Percentiles rank a stretch among this genome's conserved stretches.
Evolutionary conservation across 768 basidiomycete species (phyloP).

Genomic region (Udeniomyces megalosporus): DNA sequence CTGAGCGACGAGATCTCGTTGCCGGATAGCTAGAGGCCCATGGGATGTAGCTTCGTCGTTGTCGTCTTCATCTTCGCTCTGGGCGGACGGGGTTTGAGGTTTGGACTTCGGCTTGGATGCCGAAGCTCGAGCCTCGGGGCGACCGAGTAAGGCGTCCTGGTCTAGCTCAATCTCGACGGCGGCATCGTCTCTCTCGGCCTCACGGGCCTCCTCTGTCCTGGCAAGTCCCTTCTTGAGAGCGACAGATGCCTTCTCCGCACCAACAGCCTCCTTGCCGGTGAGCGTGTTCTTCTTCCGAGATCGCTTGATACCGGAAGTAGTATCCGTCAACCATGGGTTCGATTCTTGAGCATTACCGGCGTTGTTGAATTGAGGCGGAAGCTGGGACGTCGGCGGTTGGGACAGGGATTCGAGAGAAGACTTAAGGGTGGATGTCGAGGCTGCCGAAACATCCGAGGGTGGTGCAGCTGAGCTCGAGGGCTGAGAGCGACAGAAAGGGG

Average conservation of each 20-base stretch:
- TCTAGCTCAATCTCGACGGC: conserved; percentile 53
- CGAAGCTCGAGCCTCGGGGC: neutral
- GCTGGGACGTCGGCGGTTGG: neutral
- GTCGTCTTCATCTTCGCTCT: conserved; percentile 37
- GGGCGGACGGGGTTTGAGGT: conserved; percentile 18
- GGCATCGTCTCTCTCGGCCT: conserved; percentile 54
- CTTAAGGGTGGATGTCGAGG: conserved; percentile 52
- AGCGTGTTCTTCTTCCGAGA: conserved; percentile 60
- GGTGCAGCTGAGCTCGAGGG: neutral
- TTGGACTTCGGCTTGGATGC: conserved; percentile 17
- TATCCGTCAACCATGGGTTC: conserved; percentile 72
- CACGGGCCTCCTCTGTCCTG: conserved; percentile 44
- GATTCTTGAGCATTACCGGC: conserved; percentile 19
- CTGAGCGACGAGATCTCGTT: conserved; percentile 77
- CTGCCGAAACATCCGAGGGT: conserved; percentile 34
- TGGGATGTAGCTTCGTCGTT: conserved; percentile 54
- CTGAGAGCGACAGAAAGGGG: neutral
- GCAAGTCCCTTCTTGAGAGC: conserved; percentile 19
- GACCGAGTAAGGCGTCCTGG: conserved; percentile 2
- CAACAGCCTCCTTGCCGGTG: conserved; percentile 31
- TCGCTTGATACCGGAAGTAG: conserved; percentile 30
- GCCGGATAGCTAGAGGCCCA: conserved; percentile 54
- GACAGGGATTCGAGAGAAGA: conserved; percentile 27
- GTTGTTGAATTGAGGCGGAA: conserved; percentile 22
- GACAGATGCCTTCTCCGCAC: conserved; percentile 15